Percentiles rank a stretch among this genome's conserved stretches.
Evolutionary conservation across 208 protist species (phyloP).

Genomic region (Phytomonas francai): DNA sequence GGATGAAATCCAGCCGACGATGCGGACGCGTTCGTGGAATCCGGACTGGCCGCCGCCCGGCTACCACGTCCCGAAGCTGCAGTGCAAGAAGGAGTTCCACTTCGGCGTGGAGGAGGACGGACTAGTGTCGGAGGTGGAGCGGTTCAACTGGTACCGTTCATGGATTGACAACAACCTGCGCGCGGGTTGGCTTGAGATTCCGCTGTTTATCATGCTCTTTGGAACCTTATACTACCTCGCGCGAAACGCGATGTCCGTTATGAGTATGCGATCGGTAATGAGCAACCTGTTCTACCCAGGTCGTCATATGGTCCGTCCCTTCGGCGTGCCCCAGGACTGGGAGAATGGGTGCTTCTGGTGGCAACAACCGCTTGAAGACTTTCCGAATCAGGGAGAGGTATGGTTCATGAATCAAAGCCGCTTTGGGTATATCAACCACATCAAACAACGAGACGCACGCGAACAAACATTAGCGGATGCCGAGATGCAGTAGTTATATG

Average conservation of each 20-base stretch:
- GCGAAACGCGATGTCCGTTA: constrained; percentile 51
- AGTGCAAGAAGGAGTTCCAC: constrained; percentile 81
- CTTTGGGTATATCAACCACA: constrained; percentile 80
- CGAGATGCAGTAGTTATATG: constrained; percentile 12
- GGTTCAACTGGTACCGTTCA: constrained; percentile 81
- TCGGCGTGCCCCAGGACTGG: constrained; percentile 72
- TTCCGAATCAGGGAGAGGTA: constrained; percentile 76
- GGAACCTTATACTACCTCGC: constrained; percentile 43
- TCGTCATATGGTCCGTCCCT: constrained; percentile 54
- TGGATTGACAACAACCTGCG: constrained; percentile 84
- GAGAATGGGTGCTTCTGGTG: constrained; percentile 73
- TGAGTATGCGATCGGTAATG: constrained; percentile 54
- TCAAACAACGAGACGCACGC: constrained; percentile 64
- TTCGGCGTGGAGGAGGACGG: constrained; percentile 80
- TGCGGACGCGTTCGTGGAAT: constrained; percentile 80
- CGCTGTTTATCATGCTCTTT: constrained; percentile 60
- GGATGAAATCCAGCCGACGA: constrained; percentile 82
- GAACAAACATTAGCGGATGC: constrained; percentile 49
- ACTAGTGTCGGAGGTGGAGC: constrained; percentile 75
- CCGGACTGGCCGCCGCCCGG: constrained; percentile 83
- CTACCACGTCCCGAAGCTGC: constrained; percentile 73
- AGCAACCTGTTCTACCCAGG: constrained; percentile 85
- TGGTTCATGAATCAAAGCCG: constrained; percentile 71
- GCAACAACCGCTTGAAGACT: constrained; percentile 81
- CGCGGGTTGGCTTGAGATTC: constrained; percentile 67